Base-by-base conservation (phyloP, 345 rosid genomes). In the Pistacia vera region DNA sequence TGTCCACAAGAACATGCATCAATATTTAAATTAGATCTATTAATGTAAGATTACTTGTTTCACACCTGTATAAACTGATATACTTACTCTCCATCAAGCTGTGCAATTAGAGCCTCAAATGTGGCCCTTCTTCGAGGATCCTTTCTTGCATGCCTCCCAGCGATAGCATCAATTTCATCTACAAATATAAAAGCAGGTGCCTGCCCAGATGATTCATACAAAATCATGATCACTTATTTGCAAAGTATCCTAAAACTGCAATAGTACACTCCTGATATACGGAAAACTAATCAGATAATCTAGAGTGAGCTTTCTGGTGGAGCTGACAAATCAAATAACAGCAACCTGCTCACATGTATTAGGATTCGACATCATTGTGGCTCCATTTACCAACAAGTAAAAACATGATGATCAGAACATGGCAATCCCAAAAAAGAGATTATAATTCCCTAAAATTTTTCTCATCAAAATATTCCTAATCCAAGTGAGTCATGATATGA, bases 111-210 rank as follows among this genome's bases (percentile, higher is more conserved):
- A 71, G 99, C 97, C 84, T 92, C 96, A 85, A 91, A 93, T 55
- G 97, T 91, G 60, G 93, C 93, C 84, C 93, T 87, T 77, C 95
- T 86, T 46, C 92, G 85, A 51, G 94, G 94, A 88, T 95, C 98
- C 82, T 89, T 93, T 76, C 91, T 89, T 35, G 94, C 93, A 83
- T 91, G 98, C 81, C 91, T 90, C 83, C 99, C 99, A 72, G 97
- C 98, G 79, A 95, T 93, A 51, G 99, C 99, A 86, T 95, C 99
- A 25, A 95, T 87, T 86, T 95, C 99, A 83, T 95, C 99, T 80
- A 95, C 92, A 88, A 93, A 95, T 76, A 95, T 91, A 88, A 95
- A 95, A 44, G 90, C 88, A 77, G 99, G 99, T 75, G 99, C 99
- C 99, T 95, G 84, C 79, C 77, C 4, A 77, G 56, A 77, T 64